A percentile compares a stretch with the other conserved stretches of the same genome.
Evolutionary conservation across 164 flowering plant species (phyloP).

Genomic region (Amborella trichopoda): DNA sequence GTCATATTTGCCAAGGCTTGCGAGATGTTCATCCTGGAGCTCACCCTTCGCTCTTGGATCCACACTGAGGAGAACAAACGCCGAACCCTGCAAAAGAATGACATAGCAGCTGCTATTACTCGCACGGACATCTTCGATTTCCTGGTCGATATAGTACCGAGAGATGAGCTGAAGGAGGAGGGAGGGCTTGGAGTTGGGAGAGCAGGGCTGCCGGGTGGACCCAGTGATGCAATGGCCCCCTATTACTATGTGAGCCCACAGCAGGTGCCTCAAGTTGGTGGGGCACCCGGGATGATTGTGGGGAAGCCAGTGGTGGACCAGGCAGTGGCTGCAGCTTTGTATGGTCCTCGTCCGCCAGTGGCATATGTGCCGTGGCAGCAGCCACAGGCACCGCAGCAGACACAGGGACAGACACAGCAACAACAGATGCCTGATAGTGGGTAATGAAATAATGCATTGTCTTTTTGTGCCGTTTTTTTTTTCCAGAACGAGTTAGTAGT

Average conservation of each 20-base stretch:
- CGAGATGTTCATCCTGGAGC: constrained; percentile 14
- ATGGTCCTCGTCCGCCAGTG: constrained; percentile 4
- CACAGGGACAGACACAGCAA: constrained; percentile 1
- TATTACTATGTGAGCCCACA: constrained; percentile 8
- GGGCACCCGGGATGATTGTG: constrained; percentile 6
- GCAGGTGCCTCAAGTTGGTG: constrained; percentile 1
- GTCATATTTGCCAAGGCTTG: constrained; percentile 15
- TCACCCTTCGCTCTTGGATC: constrained; percentile 14
- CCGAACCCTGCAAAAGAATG: constrained; percentile 15
- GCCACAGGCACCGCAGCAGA: constrained; percentile 3
- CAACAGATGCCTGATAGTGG: too few species aligned
- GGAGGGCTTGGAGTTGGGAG: constrained; percentile 11
- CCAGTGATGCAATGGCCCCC: constrained; percentile 6
- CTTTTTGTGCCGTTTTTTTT: too few species aligned
- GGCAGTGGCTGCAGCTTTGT: constrained; percentile 4
- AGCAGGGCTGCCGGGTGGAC: constrained; percentile 10
- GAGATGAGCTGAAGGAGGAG: constrained; percentile 15
- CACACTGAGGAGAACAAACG: constrained; percentile 18
- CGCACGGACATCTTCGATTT: constrained; percentile 16
- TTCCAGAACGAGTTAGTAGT: too few species aligned
- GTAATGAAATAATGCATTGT: too few species aligned
- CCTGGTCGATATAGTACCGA: constrained; percentile 14
- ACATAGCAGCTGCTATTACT: constrained; percentile 15
- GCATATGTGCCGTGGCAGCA: constrained; percentile 14
- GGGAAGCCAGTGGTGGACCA: constrained; percentile 11